Evolutionary conservation across 345 rosid genomes (phyloP).

Genomic region (Gossypium herbaceum): DNA sequence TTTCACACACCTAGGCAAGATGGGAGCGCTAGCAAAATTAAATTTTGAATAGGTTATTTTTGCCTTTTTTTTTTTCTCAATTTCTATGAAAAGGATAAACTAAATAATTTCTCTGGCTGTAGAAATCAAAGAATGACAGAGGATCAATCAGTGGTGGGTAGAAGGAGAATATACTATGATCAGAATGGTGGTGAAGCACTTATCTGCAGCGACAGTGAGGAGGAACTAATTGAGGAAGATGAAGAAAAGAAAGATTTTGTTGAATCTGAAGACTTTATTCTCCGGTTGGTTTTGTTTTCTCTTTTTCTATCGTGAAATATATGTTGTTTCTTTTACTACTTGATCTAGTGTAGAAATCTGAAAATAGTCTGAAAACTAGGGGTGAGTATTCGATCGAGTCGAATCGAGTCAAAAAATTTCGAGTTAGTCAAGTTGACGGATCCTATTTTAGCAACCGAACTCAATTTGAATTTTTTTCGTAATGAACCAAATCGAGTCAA

Average conservation of each 20-base stretch:
- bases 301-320: background rate
- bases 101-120: constrained; percentile 22
- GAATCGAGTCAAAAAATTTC: no score
- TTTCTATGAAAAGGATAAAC: background rate
- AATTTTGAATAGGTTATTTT: no score
- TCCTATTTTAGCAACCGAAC: no score
- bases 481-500: no score
- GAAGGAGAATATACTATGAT: constrained; percentile 96
- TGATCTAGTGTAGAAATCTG: background rate
- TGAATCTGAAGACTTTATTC: constrained; percentile 79
- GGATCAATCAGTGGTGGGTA: constrained; percentile 94
- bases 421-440: no score
- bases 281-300: constrained; percentile 50
- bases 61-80: background rate
- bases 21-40: no score
- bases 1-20: no score
- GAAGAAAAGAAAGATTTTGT: constrained; percentile 71
- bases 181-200: constrained; percentile 97
- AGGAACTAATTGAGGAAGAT: constrained; percentile 78
- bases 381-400: no score
- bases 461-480: no score
- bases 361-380: background rate
- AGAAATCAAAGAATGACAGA: constrained; percentile 99
- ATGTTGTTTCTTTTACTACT: background rate
- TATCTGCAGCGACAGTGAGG: constrained; percentile 99